phyloP scores from a whole-genome alignment of 1,284 basidiomycete genomes.

The Sporisorium scitamineum region DNA sequence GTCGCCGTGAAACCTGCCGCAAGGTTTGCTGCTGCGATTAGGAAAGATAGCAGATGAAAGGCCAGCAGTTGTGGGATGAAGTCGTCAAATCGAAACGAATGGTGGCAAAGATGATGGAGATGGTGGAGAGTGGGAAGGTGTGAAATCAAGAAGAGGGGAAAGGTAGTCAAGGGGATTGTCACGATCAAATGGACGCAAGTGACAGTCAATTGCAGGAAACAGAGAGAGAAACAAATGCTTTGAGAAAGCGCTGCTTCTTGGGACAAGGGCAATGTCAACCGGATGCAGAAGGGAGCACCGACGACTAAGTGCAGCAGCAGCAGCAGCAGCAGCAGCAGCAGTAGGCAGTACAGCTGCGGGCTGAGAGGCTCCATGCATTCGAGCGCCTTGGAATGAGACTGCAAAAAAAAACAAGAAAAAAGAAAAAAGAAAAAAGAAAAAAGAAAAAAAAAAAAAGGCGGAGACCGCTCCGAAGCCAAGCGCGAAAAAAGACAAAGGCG shows the following conservation, averaged over 20 bases:
- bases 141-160: neutral
- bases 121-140: neutral
- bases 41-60: neutral
- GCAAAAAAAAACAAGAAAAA: neutral
- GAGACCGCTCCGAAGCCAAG: neutral
- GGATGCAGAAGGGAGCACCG: neutral
- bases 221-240: neutral
- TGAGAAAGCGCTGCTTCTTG: too few species aligned
- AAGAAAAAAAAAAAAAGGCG: neutral
- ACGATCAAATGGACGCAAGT: neutral
- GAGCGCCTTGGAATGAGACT: neutral
- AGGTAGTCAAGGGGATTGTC: neutral
- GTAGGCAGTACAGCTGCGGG: neutral
- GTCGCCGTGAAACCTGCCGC: neutral
- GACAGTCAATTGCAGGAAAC: too few species aligned
- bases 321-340: neutral
- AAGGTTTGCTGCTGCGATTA: constrained; percentile 1
- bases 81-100: neutral
- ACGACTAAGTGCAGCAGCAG: neutral
- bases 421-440: neutral
- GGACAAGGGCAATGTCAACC: neutral
- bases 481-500: too few species aligned
- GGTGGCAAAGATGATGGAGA: too few species aligned
- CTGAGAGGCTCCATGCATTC: neutral
- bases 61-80: neutral